These are phyloP conservation scores for Naematelia aurantialba DNA, from an alignment of 768 basidiomycete genomes.

Conservation along the genomic window DNA sequence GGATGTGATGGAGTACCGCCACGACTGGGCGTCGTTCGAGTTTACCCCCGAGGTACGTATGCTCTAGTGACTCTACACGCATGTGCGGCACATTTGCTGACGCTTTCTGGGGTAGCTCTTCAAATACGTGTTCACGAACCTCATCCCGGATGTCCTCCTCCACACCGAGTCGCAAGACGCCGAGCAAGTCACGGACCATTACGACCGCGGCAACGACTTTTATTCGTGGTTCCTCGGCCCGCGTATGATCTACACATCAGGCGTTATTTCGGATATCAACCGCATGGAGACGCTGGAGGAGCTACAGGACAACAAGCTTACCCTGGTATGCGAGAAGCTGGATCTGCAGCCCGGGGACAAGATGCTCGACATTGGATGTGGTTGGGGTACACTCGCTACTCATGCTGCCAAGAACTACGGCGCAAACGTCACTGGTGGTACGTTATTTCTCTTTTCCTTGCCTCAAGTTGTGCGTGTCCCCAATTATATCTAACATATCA, in stretches of 20 bases:
- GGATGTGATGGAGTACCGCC: constrained; percentile 86
- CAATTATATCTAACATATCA: neutral
- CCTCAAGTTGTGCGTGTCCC: neutral
- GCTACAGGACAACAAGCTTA: constrained; percentile 97
- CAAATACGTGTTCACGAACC: constrained; percentile 80
- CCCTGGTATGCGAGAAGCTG: constrained; percentile 90
- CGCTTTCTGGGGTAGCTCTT: constrained; percentile 58
- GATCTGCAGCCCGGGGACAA: constrained; percentile 80
- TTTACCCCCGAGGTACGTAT: constrained; percentile 66
- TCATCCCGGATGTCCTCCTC: constrained; percentile 89
- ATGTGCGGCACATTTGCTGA: constrained; percentile 8
- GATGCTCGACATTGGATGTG: constrained; percentile 56
- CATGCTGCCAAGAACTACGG: constrained; percentile 96
- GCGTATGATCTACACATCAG: constrained; percentile 84
- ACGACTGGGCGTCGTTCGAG: constrained; percentile 90
- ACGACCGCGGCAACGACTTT: constrained; percentile 96
- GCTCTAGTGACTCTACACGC: no score
- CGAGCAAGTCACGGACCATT: constrained; percentile 91
- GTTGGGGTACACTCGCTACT: constrained; percentile 93
- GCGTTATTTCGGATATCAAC: constrained; percentile 69
- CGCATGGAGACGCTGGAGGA: constrained; percentile 79
- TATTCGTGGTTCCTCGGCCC: constrained; percentile 67
- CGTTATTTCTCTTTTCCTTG: constrained; percentile 8
- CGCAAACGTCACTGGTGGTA: constrained; percentile 84
- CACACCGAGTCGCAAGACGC: constrained; percentile 90